Evolutionary conservation across 1,139 yeast genomes (phyloP), one percentile per base, ranked within the genome.

Genomic region (Saccharomyces hybrid): DNA sequence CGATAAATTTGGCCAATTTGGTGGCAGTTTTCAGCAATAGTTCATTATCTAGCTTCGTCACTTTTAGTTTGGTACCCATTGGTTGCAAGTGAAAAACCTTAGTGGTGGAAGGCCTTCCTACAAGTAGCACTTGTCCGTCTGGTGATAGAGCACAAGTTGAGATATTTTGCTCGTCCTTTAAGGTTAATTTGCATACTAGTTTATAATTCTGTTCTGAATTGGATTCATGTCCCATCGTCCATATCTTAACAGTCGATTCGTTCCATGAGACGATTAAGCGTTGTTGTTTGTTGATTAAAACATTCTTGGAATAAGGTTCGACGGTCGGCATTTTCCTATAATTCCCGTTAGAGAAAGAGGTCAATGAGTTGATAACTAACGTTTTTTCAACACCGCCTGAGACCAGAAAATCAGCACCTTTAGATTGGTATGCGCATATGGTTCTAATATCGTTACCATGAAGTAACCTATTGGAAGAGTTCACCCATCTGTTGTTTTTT

Each of bases 381-480:
- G 84, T 78, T 64, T 88, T 79, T 70, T 93, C 98, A 19, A 88
- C 95, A 59, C 98, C 98, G 54, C 96, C 97, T 64, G 95, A 86
- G 1, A 88, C 81, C 57, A 91, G 74, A 59, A 86, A 78, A 62
- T 84, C 86, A 52, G 84, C 78, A 38, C 83, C 83, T 61, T 82
- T 84, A 50, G 91, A 80, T 68, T 85, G 89, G 62, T 77, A 86
- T 5, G 84, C 74, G 1, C 85, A 75, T 80, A 93, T 79, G 1
- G 96, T 78, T 64, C 99, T 82, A 46, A 93, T 83, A 72, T 93
- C 99, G 67, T 90, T 90, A 49, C 95, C 83, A 70, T 93, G 98
- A 61, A 91, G 77, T 56, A 91, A 76, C 64, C 96, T 78, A 69
- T 84, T 88, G 54, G 83, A 80, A 61, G 83, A 78, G 63, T 83